Evolutionary conservation across 805 yeast species (phyloP), one percentile per base, ranked within the genome.

Genomic region (Yarrowia sp.): DNA sequence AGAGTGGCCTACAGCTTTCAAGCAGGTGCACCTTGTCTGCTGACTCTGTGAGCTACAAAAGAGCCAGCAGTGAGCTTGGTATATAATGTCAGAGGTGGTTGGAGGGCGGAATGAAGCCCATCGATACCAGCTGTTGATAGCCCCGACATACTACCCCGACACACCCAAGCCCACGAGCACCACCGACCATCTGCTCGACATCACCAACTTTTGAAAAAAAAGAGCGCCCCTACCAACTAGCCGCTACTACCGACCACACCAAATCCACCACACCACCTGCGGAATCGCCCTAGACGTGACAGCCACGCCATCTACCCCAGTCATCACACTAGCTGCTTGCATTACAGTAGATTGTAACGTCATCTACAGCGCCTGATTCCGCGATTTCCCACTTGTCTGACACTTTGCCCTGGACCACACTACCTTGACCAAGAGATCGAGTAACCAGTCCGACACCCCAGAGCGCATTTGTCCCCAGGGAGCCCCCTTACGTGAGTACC

Each of bases 21-120:
- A 22, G 58, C 58, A 51, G 58, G 58, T 51, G 58, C 58, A 51
- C 58, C 58, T 51, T 51, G 58, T 51, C 58, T 51, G 58, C 58
- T 51, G 58, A 51, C 58, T 22, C 43, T 14, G 58, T 22, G 35
- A 22, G 35, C 58, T 51, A 51, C 58, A 51, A 51, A 33, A 48
- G 55, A 35, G 55, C 41, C 31, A 17, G 41, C 39, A 17, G 41
- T 14, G 41, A 48, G 55, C 55, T 48, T 48, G 53, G 55, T 48
- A 48, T 48, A 48, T 48, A 48, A 48, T 48, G 55, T 33, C 32
- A 33, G 55, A 48, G 41, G 55, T 11, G 55, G 55, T 15, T 48
- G 55, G 39, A 33, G 55, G 31, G 10, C 41, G 33, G 36, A 31
- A 45, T 45, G 51, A 15, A 45, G 38, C 36, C 50, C 48, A 28